Evolutionary conservation across 2,329 filamentous ascomycete species (phyloP).

Genomic region (Sporothrix curviconia): DNA sequence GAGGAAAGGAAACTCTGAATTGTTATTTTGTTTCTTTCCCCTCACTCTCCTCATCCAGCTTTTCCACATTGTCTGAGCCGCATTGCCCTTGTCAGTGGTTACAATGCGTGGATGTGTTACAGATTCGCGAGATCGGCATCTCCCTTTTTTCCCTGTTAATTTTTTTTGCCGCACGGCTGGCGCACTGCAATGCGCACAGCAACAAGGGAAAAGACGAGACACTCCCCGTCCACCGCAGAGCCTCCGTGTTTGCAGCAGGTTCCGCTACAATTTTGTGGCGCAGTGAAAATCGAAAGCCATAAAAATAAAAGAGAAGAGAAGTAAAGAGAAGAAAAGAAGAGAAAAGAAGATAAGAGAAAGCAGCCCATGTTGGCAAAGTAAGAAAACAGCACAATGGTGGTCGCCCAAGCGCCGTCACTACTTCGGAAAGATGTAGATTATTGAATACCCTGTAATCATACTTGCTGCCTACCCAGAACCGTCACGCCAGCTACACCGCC

Average conservation of each 20-base stretch:
- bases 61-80: conserved; percentile 3
- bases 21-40: neutral
- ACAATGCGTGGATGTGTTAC: neutral
- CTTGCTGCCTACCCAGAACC: neutral
- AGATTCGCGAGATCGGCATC: conserved; percentile 11
- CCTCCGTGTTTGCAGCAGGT: too few relatives aligned
- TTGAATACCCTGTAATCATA: neutral
- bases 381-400: too few relatives aligned
- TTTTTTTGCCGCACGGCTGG: too few relatives aligned
- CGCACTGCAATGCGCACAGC: too few relatives aligned
- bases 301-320: neutral
- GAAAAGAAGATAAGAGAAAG: neutral
- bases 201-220: too few relatives aligned
- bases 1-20: neutral
- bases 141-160: neutral
- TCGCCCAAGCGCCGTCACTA: too few relatives aligned
- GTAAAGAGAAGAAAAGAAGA: neutral
- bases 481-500: neutral
- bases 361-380: neutral
- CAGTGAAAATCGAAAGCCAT: neutral
- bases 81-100: neutral
- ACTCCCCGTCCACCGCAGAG: too few relatives aligned
- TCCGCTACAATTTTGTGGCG: too few relatives aligned
- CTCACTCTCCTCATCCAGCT: too few relatives aligned
- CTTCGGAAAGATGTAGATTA: neutral